These are phyloP conservation scores for Mucor saturninus DNA, from an alignment of 371 early-diverging fungal genomes.

Conservation along the genomic window DNA sequence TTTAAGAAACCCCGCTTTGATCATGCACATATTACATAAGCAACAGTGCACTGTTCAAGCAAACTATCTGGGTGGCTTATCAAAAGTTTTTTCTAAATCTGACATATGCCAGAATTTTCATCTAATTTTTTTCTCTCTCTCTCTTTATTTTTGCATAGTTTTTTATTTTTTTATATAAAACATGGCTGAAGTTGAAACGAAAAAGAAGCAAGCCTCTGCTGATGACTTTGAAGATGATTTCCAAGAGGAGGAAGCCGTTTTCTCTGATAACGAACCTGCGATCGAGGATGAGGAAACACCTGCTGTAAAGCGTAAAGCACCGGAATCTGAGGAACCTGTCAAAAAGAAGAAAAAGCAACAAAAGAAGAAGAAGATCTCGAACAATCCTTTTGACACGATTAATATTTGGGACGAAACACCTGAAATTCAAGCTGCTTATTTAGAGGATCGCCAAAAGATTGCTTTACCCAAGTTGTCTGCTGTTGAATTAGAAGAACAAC, in stretches of 20 bases:
- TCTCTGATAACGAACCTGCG: constrained; percentile 44
- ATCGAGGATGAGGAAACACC: constrained; percentile 30
- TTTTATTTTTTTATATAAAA: not conserved
- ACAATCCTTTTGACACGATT: constrained; percentile 48
- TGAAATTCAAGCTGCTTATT: constrained; percentile 46
- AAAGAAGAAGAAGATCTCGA: constrained; percentile 49
- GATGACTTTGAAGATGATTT: constrained; percentile 76
- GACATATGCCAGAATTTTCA: too few relatives aligned
- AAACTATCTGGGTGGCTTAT: too few relatives aligned
- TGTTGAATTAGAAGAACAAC: constrained; percentile 58
- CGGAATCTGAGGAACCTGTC: constrained; percentile 21
- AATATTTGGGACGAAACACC: constrained; percentile 47
- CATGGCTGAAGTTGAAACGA: constrained; percentile 19
- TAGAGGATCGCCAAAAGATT: constrained; percentile 53
- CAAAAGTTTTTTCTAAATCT: too few relatives aligned
- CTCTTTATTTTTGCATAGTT: constrained; percentile 2
- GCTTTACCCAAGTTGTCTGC: constrained; percentile 55
- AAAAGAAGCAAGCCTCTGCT: constrained; percentile 43
- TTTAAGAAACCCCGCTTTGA: too few relatives aligned
- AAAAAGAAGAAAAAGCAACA: constrained; percentile 56
- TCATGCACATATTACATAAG: too few relatives aligned
- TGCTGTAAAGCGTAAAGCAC: constrained; percentile 48
- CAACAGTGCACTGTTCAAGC: too few relatives aligned
- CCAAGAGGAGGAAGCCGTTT: constrained; percentile 52
- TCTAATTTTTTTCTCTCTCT: too few relatives aligned